Percentiles rank a stretch among this genome's conserved stretches.
Conservation (phyloP, 2,329 filamentous ascomycete genomes). For the Lecanoromycetidae sp. region DNA sequence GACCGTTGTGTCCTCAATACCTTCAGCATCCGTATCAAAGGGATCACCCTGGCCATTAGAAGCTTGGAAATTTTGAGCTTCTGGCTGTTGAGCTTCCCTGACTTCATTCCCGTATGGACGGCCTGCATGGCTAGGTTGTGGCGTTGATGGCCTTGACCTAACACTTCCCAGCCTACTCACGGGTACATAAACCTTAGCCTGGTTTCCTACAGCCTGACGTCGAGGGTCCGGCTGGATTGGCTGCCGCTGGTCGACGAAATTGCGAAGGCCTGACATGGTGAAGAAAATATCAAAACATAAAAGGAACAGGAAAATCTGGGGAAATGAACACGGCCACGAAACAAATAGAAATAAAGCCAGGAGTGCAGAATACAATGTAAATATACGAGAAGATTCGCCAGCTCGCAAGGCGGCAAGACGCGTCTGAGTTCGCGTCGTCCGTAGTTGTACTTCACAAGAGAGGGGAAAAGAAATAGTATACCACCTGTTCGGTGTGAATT, state of each 20-base stretch:
- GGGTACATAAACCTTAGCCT: constrained; percentile 2
- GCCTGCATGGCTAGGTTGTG: not conserved
- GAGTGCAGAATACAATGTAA: too few species aligned
- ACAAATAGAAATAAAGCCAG: not conserved
- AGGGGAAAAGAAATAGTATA: too few species aligned
- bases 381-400: too few species aligned
- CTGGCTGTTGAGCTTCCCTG: not conserved
- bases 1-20: constrained; percentile 11
- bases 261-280: constrained; percentile 5
- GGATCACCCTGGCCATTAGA: not conserved
- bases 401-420: too few species aligned
- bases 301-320: not conserved
- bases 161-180: not conserved
- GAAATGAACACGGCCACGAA: not conserved
- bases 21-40: constrained; percentile 18
- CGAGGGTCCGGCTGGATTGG: not conserved
- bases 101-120: not conserved
- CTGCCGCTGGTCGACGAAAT: constrained; percentile 9
- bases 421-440: too few species aligned
- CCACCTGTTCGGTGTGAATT: too few species aligned
- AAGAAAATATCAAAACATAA: not conserved
- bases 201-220: not conserved
- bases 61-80: not conserved
- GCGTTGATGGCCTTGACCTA: not conserved
- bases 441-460: too few species aligned